Conservation (phyloP, 192 early-diverging fungal species). For the Backusella luteola region DNA sequence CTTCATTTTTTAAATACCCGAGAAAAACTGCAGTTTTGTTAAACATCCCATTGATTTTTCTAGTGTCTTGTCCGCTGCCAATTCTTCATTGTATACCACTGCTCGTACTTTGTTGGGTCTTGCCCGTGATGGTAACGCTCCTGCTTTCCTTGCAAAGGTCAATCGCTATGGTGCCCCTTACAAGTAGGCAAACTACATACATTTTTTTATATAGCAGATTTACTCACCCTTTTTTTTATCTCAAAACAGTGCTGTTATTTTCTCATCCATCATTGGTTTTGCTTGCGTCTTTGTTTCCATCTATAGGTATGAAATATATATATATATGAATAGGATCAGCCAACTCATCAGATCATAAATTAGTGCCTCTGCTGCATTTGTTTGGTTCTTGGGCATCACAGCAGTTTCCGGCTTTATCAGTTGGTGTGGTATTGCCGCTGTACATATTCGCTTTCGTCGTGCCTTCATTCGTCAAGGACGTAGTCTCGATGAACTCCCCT, state of each 20-base stretch:
- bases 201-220: not conserved
- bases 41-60: not conserved
- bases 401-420: conserved; percentile 79
- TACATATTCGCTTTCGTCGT: conserved; percentile 76
- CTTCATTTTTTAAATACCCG: not conserved
- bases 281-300: conserved; percentile 53
- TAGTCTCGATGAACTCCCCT: conserved; percentile 59
- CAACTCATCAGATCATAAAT: not conserved
- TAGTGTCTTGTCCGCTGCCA: conserved; percentile 64
- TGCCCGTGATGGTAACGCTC: conserved; percentile 72
- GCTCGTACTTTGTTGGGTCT: conserved; percentile 74
- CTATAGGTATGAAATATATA: conserved; percentile 17
- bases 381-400: conserved; percentile 57
- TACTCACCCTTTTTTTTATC: not conserved
- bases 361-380: conserved; percentile 48
- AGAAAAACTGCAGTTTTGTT: not conserved
- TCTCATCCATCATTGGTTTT: conserved; percentile 55
- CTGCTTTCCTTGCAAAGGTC: conserved; percentile 52
- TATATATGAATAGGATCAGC: not conserved
- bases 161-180: conserved; percentile 62
- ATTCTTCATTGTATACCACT: conserved; percentile 82
- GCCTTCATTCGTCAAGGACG: conserved; percentile 71
- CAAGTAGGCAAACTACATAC: not conserved
- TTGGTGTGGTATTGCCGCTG: conserved; percentile 76
- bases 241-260: conserved; percentile 38